A percentile compares a stretch with the other conserved stretches of the same genome.
These are phyloP conservation scores for Nicotiana tomentosiformis DNA, from an alignment of 257 asterid genomes.

Conservation along the genomic window DNA sequence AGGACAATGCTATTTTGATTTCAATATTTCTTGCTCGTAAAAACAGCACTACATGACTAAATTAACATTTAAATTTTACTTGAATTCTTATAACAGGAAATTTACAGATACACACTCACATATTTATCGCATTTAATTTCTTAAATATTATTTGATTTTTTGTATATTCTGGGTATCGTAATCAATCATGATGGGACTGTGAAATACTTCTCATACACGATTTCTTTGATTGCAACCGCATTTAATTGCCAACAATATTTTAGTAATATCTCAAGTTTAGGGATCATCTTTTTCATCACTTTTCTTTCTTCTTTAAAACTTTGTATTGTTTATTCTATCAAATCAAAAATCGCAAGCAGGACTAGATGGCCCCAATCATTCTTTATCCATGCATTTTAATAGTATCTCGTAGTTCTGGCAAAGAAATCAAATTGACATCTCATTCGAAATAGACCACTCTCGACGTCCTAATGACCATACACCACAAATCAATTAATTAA, in stretches of 20 bases:
- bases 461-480: not conserved
- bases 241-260: not conserved
- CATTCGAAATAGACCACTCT: not conserved
- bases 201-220: not conserved
- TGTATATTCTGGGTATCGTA: not conserved
- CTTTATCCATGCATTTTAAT: not conserved
- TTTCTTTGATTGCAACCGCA: not conserved
- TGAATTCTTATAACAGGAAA: not conserved
- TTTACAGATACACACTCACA: not conserved
- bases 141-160: not conserved
- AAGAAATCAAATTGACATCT: not conserved
- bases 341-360: not conserved
- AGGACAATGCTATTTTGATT: too few relatives aligned
- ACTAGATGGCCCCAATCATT: not conserved
- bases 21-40: too few relatives aligned
- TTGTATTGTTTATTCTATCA: not conserved
- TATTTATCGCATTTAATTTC: not conserved
- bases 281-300: not conserved
- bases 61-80: not conserved
- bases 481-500: not conserved
- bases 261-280: not conserved
- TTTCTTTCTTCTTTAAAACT: not conserved
- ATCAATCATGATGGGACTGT: not conserved
- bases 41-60: not conserved
- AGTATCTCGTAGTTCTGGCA: not conserved